Conservation (phyloP, 2,329 filamentous ascomycete genomes). For the Tolypocladium pustulatum region DNA sequence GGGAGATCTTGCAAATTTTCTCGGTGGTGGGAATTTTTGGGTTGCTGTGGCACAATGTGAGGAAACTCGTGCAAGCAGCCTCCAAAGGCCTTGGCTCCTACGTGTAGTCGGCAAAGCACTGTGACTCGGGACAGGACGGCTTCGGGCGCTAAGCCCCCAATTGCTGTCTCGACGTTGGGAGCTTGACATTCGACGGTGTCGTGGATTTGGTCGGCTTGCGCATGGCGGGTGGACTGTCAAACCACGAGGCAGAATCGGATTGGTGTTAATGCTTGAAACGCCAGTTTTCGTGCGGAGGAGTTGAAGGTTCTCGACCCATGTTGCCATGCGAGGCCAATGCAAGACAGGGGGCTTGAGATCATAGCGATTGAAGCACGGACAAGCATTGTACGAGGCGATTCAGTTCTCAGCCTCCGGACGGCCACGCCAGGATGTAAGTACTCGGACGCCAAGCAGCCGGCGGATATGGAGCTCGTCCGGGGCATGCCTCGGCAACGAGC, state of each 20-base stretch:
- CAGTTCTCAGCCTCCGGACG: not conserved
- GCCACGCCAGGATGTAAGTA: not conserved
- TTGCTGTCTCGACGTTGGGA: not conserved
- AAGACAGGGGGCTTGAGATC: not conserved
- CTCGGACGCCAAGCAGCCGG: not conserved
- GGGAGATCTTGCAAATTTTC: conserved; percentile 47
- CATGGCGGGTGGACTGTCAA: not conserved
- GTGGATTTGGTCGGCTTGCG: not conserved
- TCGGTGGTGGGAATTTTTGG: conserved; percentile 34
- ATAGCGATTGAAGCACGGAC: not conserved
- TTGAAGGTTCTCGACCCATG: not conserved
- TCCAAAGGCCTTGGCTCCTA: conserved; percentile 10
- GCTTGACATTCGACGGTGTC: not conserved
- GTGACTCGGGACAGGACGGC: not conserved
- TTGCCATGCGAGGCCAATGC: not conserved
- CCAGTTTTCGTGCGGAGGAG: not conserved
- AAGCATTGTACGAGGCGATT: not conserved
- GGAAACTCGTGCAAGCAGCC: conserved; percentile 15
- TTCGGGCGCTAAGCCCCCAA: not conserved
- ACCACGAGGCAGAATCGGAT: not conserved
- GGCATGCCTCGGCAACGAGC: not conserved
- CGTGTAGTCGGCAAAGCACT: not conserved
- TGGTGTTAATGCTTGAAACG: not conserved
- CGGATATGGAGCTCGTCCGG: not conserved
- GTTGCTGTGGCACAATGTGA: conserved; percentile 29